Evolutionary conservation across 2,329 filamentous ascomycete species (phyloP).

Genomic region (Xylariaceae sp.): DNA sequence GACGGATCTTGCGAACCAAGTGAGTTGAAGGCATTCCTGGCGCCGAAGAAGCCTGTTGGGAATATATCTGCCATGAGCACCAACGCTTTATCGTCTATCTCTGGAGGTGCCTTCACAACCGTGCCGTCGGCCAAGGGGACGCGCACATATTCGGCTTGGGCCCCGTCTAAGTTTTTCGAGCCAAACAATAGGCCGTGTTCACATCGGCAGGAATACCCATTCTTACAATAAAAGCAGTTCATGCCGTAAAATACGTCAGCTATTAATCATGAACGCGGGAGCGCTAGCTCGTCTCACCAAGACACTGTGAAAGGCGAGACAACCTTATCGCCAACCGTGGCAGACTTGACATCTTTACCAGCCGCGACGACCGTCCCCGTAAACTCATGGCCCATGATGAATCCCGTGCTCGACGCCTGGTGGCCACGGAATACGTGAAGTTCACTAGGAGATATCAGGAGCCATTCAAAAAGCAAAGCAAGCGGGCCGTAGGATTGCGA

Average conservation of each 20-base stretch:
- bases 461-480: neutral
- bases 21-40: slow-evolving; percentile 73
- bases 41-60: slow-evolving; percentile 83
- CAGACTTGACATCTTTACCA: slow-evolving; percentile 67
- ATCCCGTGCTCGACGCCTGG: slow-evolving; percentile 66
- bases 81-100: slow-evolving; percentile 72
- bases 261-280: neutral
- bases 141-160: slow-evolving; percentile 80
- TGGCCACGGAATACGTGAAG: slow-evolving; percentile 85
- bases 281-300: slow-evolving; percentile 55
- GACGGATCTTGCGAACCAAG: slow-evolving; percentile 59
- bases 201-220: slow-evolving; percentile 77
- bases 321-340: slow-evolving; percentile 75
- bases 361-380: slow-evolving; percentile 72
- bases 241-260: slow-evolving; percentile 47
- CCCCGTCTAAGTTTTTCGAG: slow-evolving; percentile 69
- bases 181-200: slow-evolving; percentile 72
- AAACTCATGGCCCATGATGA: slow-evolving; percentile 83
- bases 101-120: slow-evolving; percentile 71
- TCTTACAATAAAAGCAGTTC: slow-evolving; percentile 83
- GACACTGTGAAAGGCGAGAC: slow-evolving; percentile 84
- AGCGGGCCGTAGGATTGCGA: neutral
- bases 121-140: slow-evolving; percentile 82
- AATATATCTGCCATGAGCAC: slow-evolving; percentile 94
- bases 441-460: slow-evolving; percentile 57